Conservation (phyloP, 2,329 filamentous ascomycete species). For the Claviceps quebecensis region DNA sequence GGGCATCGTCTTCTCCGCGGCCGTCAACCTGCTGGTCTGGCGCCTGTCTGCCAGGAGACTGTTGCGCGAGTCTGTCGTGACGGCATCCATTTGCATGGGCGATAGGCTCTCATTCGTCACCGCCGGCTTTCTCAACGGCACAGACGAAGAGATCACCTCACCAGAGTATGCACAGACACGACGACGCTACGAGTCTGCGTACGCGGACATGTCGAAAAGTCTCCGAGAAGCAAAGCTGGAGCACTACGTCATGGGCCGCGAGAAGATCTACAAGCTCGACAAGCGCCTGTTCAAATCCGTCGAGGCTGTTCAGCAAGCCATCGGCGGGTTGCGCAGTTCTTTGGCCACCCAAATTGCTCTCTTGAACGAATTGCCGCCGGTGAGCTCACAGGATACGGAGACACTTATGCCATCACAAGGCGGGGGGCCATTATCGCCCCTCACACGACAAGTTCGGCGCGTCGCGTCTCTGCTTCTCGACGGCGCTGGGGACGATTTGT, state of each 20-base stretch:
- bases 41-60: slow-evolving; percentile 63
- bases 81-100: slow-evolving; percentile 59
- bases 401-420: slow-evolving; percentile 4
- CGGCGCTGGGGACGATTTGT: slow-evolving; percentile 33
- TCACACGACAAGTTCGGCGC: slow-evolving; percentile 15
- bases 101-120: slow-evolving; percentile 75
- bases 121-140: slow-evolving; percentile 68
- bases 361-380: slow-evolving; percentile 44
- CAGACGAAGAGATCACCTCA: slow-evolving; percentile 61
- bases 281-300: slow-evolving; percentile 70
- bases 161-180: slow-evolving; percentile 49
- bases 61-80: slow-evolving; percentile 57
- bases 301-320: slow-evolving; percentile 72
- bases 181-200: slow-evolving; percentile 50
- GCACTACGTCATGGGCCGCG: slow-evolving; percentile 68
- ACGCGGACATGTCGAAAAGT: slow-evolving; percentile 59
- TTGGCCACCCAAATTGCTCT: slow-evolving; percentile 80
- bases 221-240: slow-evolving; percentile 80
- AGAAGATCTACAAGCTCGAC: slow-evolving; percentile 66
- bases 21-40: slow-evolving; percentile 65
- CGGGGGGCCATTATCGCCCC: slow-evolving; percentile 5
- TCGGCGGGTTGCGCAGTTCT: slow-evolving; percentile 81
- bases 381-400: slow-evolving; percentile 1
- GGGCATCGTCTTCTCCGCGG: slow-evolving; percentile 57
- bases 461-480: slow-evolving; percentile 21